Percentiles rank a stretch among this genome's conserved stretches.
Conservation (phyloP, 2,329 filamentous ascomycete species). For the Beauveria sp. region DNA sequence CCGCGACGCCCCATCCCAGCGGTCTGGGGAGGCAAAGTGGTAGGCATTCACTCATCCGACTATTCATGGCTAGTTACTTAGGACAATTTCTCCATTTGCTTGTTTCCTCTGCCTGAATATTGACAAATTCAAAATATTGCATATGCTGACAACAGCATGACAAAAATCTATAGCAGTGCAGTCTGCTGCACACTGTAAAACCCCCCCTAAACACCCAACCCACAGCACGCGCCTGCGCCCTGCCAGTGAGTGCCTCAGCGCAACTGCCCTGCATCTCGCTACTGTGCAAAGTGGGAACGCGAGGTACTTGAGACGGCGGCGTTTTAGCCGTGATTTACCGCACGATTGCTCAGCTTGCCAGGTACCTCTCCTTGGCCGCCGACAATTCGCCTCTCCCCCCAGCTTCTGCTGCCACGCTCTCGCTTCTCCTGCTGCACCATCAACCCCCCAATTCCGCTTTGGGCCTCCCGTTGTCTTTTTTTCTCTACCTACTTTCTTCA, state of each 20-base stretch:
- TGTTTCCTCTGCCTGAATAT: too few species aligned
- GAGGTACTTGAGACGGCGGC: not conserved
- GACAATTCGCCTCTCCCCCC: not conserved
- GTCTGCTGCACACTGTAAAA: not conserved
- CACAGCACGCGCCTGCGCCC: not conserved
- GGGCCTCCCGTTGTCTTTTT: conserved; percentile 7
- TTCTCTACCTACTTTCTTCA: conserved; percentile 2
- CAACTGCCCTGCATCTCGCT: not conserved
- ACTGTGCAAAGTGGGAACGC: not conserved
- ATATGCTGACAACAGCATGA: too few species aligned
- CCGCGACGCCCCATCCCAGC: conserved; percentile 2
- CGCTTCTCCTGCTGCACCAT: not conserved
- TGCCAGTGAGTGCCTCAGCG: not conserved
- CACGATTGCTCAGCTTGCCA: not conserved
- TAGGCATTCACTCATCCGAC: too few species aligned
- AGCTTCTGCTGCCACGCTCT: not conserved
- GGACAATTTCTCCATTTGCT: too few species aligned
- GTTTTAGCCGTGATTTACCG: not conserved
- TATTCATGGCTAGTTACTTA: too few species aligned
- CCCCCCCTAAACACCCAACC: not conserved
- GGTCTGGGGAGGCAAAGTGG: not conserved
- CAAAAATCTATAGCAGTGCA: too few species aligned
- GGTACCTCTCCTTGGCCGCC: not conserved
- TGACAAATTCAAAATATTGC: too few species aligned
- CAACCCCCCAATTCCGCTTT: conserved; percentile 11